Base-by-base conservation (phyloP, 805 yeast genomes). In the Babjeviella inositovora region DNA sequence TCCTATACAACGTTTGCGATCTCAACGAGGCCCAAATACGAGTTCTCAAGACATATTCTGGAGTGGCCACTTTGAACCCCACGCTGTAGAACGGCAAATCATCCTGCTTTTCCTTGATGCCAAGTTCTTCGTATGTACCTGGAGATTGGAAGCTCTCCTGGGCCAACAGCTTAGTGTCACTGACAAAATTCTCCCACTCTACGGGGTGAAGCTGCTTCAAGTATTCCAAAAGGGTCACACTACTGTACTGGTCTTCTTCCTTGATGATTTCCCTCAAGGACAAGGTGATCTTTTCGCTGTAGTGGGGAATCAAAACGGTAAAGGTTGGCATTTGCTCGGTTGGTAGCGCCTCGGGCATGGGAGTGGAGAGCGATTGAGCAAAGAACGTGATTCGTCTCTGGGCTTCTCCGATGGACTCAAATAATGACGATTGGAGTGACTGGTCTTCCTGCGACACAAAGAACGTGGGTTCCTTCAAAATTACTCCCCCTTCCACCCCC, bases 311-410 rank as follows among this genome's bases (percentile, higher is more conserved):
- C 38, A 84, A 54, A 6, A 82, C 93, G 1, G 90, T 69, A 36
- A 81, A 81, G 0, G 79, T 54, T 1, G 93, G 92, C 81, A 79
- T 77, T 20, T 68, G 56, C 11, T 59, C 62, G 6, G 73, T 61
- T 0, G 81, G 63, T 8, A 61, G 47, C 1, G 82, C 72, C 21
- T 72, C 82, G 1, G 81, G 76, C 53, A 82, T 74, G 2, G 93
- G 87, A 0, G 92, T 79, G 1, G 93, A 72, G 20, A 82, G 51
- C 0, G 93, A 80, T 39, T 82, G 93, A 0, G 95, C 94, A 56
- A 82, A 82, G 40, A 79, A 82, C 0, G 93, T 76, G 2, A 82
- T 65, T 32, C 95, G 58, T 36, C 94, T 54, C 38, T 72, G 73
- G 0, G 93, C 93, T 39, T 79, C 93, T 1, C 82, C 66, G 23